Base-by-base conservation (phyloP, 1,139 yeast genomes). In the Hemisphaericaspora xylofermentans region DNA sequence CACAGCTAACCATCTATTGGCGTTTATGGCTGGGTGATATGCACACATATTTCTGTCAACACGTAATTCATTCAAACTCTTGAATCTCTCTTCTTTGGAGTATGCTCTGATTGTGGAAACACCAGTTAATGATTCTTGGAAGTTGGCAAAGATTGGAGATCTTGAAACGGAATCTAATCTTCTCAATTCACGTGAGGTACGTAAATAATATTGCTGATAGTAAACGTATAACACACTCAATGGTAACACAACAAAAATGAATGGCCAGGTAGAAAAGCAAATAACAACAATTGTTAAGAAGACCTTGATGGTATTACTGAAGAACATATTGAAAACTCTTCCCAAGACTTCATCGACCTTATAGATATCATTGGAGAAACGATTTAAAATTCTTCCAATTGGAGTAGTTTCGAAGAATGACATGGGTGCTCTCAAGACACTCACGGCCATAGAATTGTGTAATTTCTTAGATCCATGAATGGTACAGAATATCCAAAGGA, bases 391-490 rank as follows among this genome's bases (percentile, higher is more conserved):
- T 63, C 98, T 80, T 28, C 99, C 98, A 49, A 93, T 79, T 38
- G 98, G 99, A 0, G 98, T 93, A 0, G 97, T 89, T 64, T 94
- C 98, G 58, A 94, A 93, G 61, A 94, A 93, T 29, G 89, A 78
- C 98, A 93, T 94, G 46, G 98, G 98, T 0, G 98, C 95, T 46
- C 93, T 76, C 47, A 93, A 66, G 12, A 93, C 96, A 46, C 89
- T 72, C 27, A 64, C 63, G 4, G 95, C 82, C 98, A 93, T 91
- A 22, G 68, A 64, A 48, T 82, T 78, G 61, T 93, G 98, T 46
- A 93, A 73, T 44, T 72, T 77, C 46, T 71, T 81, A 6, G 97
- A 91, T 12, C 95, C 95, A 43, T 81, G 80, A 52, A 93, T 85
- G 2, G 95, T 80, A 61, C 96, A 88, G 64, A 73, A 83, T 33